These are phyloP conservation scores for Phlebiopsis gigantea DNA, from an alignment of 768 basidiomycete genomes.

Conservation along the genomic window DNA sequence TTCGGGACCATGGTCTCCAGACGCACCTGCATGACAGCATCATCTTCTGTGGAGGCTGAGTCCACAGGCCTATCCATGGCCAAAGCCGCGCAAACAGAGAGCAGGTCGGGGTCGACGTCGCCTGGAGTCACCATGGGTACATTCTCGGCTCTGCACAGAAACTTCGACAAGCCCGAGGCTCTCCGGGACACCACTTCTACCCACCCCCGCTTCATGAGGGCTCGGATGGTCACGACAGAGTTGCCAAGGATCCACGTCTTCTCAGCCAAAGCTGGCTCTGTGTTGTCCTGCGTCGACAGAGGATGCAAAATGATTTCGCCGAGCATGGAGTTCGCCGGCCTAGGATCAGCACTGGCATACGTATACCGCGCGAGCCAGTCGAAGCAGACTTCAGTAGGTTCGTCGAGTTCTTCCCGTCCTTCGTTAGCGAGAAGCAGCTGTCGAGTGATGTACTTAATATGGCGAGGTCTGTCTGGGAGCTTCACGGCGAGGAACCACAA, in stretches of 20 bases:
- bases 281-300: conserved; percentile 21
- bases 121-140: conserved; percentile 81
- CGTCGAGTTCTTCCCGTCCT: conserved; percentile 62
- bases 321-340: conserved; percentile 75
- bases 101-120: conserved; percentile 75
- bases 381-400: conserved; percentile 92
- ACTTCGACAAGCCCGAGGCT: conserved; percentile 83
- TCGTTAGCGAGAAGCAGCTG: conserved; percentile 86
- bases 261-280: conserved; percentile 43
- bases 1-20: background rate
- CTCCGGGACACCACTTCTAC: conserved; percentile 79
- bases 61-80: conserved; percentile 55
- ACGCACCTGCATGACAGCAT: conserved; percentile 19
- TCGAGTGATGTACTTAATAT: conserved; percentile 81
- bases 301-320: conserved; percentile 64
- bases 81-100: conserved; percentile 67
- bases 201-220: conserved; percentile 76
- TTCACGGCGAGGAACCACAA: conserved; percentile 91
- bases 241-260: conserved; percentile 88
- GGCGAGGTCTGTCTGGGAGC: conserved; percentile 71
- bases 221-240: conserved; percentile 76
- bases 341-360: conserved; percentile 89
- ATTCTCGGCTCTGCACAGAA: conserved; percentile 85
- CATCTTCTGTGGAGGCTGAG: conserved; percentile 4
- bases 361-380: conserved; percentile 97